Percentiles rank a stretch among this genome's conserved stretches.
Conservation (phyloP, 305 asterid species). For the Fraxinus angustifolia region DNA sequence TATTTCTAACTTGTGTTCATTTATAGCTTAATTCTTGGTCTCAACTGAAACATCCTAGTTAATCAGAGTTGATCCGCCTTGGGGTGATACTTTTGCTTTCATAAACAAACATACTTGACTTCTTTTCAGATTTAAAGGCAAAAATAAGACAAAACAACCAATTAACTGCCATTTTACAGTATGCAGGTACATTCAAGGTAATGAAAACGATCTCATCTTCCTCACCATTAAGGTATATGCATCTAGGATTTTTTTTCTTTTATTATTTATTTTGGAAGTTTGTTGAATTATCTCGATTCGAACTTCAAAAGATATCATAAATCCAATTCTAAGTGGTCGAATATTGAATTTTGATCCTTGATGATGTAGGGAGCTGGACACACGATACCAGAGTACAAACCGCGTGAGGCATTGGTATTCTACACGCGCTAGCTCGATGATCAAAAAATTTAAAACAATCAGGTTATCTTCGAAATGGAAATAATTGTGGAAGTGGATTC, state of each 20-base stretch:
- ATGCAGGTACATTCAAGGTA: constrained; percentile 64
- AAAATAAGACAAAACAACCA: neutral
- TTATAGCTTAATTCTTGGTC: neutral
- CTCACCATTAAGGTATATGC: constrained; percentile 72
- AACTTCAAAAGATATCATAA: neutral
- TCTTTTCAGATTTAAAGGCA: neutral
- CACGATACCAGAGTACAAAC: constrained; percentile 90
- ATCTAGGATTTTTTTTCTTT: constrained; percentile 3
- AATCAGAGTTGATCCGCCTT: neutral
- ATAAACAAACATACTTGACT: neutral
- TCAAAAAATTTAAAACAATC: constrained; percentile 38
- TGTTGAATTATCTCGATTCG: neutral
- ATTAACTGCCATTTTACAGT: constrained; percentile 4
- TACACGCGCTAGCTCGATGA: constrained; percentile 66
- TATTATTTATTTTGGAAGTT: neutral
- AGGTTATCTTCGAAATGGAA: neutral
- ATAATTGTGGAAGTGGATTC: neutral
- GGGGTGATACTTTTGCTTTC: neutral
- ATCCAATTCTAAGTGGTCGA: neutral
- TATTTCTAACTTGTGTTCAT: constrained; percentile 6
- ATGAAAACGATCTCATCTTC: constrained; percentile 69
- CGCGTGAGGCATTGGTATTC: constrained; percentile 69
- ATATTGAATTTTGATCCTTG: neutral
- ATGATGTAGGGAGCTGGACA: constrained; percentile 79
- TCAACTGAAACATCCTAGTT: neutral